Conservation (phyloP, 176 grass and related monocot genomes). For the Eleusine indica region DNA sequence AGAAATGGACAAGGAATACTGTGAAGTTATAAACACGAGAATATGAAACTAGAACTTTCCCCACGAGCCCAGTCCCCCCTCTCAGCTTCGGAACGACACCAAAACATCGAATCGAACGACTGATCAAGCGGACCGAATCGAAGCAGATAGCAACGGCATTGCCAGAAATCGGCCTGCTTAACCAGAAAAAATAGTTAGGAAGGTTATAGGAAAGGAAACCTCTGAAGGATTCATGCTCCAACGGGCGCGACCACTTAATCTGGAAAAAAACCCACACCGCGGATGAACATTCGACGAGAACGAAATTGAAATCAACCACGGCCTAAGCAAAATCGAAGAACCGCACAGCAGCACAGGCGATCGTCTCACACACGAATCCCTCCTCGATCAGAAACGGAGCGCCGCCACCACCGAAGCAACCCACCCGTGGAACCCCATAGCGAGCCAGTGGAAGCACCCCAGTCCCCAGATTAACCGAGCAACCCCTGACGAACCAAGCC, state of each 20-base stretch:
- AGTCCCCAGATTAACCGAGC: neutral
- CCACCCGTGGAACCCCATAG: neutral
- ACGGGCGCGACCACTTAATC: neutral
- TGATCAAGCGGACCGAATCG: neutral
- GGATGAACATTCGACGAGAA: neutral
- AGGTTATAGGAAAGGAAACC: neutral
- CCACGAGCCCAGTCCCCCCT: neutral
- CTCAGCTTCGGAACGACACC: neutral
- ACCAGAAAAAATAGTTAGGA: neutral
- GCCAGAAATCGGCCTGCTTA: neutral
- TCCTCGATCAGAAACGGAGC: conserved; percentile 9
- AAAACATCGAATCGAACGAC: neutral
- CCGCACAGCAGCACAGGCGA: neutral
- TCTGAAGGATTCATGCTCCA: neutral
- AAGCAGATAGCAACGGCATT: conserved; percentile 39
- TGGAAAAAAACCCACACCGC: conserved; percentile 19
- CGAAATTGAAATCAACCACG: neutral
- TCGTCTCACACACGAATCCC: neutral
- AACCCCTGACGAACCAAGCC: neutral
- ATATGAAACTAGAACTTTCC: neutral
- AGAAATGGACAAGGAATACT: neutral
- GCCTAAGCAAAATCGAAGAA: neutral
- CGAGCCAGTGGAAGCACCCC: neutral
- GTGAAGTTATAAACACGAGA: neutral
- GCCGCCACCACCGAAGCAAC: neutral